Conservation (phyloP, 495 filamentous ascomycete species). For the Delitschia confertaspora region DNA sequence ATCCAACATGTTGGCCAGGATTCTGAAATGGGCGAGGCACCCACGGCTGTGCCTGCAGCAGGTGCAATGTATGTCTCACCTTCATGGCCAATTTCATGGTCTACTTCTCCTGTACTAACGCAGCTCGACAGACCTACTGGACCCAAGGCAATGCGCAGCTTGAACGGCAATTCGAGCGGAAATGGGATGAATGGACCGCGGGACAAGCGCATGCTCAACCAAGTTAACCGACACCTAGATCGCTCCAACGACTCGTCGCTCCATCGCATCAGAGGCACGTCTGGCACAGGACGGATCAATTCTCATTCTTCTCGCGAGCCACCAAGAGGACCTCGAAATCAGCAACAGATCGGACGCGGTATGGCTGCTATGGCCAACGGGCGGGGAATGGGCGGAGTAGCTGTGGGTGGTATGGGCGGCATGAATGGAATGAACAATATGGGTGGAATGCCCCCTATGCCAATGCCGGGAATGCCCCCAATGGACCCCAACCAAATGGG, state of each 20-base stretch:
- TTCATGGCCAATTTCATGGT: background rate
- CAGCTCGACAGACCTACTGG: slow-evolving; percentile 65
- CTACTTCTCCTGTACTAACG: background rate
- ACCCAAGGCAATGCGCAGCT: slow-evolving; percentile 88
- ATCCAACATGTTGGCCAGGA: slow-evolving; percentile 38
- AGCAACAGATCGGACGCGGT: slow-evolving; percentile 28
- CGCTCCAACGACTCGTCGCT: slow-evolving; percentile 62
- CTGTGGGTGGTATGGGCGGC: slow-evolving; percentile 18
- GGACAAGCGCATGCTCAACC: slow-evolving; percentile 71
- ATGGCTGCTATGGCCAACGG: slow-evolving; percentile 31
- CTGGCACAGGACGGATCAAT: slow-evolving; percentile 68
- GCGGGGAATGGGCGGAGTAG: slow-evolving; percentile 41
- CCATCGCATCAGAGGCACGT: slow-evolving; percentile 68
- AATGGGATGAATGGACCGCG: slow-evolving; percentile 11
- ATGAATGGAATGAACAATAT: slow-evolving; percentile 31
- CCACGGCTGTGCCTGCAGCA: slow-evolving; percentile 32
- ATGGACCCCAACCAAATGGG: slow-evolving; percentile 36
- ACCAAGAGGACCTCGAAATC: slow-evolving; percentile 58
- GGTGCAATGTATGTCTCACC: slow-evolving; percentile 59
- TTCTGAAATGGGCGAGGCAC: slow-evolving; percentile 64
- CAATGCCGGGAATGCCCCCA: slow-evolving; percentile 29
- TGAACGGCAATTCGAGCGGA: slow-evolving; percentile 38
- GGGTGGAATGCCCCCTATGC: slow-evolving; percentile 39
- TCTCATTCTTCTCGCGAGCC: slow-evolving; percentile 56
- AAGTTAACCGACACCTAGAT: slow-evolving; percentile 81